Evolutionary conservation across 345 rosid species (phyloP).

Genomic region (Trapa incisa): DNA sequence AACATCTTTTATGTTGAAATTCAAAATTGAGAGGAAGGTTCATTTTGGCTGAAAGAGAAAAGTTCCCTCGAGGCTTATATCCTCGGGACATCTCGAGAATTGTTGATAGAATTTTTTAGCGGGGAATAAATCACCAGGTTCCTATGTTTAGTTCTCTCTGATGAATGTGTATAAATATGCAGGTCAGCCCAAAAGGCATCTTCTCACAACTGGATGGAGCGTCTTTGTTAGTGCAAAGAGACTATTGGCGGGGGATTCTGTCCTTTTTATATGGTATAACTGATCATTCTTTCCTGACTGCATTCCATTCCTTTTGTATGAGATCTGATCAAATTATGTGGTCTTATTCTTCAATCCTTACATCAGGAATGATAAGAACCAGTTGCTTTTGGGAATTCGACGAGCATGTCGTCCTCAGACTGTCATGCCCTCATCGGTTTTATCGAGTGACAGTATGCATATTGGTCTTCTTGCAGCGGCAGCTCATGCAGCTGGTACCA

Average conservation of each 20-base stretch:
- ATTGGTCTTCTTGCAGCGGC: slow-evolving; percentile 50
- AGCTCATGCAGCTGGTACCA: slow-evolving; percentile 40
- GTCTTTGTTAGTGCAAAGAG: slow-evolving; percentile 45
- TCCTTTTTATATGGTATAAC: slow-evolving; percentile 33
- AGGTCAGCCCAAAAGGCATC: slow-evolving; percentile 52
- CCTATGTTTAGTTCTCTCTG: background rate
- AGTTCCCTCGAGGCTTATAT: background rate
- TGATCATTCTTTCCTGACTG: background rate
- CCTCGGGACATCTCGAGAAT: background rate
- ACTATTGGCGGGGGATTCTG: slow-evolving; percentile 45
- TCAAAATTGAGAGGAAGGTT: background rate
- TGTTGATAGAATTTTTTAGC: background rate
- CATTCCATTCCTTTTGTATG: background rate
- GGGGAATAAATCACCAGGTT: background rate
- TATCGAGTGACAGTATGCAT: slow-evolving; percentile 44
- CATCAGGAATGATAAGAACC: slow-evolving; percentile 41
- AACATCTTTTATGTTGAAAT: background rate
- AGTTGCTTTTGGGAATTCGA: slow-evolving; percentile 35
- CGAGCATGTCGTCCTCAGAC: slow-evolving; percentile 38
- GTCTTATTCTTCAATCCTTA: background rate
- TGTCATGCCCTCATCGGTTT: slow-evolving; percentile 38
- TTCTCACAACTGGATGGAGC: slow-evolving; percentile 50
- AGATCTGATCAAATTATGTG: background rate
- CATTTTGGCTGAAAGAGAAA: background rate
- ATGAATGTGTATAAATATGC: slow-evolving; percentile 6